Evolutionary conservation across 495 filamentous ascomycete species (phyloP).

Genomic region (Aspergillus saccharolyticus): DNA sequence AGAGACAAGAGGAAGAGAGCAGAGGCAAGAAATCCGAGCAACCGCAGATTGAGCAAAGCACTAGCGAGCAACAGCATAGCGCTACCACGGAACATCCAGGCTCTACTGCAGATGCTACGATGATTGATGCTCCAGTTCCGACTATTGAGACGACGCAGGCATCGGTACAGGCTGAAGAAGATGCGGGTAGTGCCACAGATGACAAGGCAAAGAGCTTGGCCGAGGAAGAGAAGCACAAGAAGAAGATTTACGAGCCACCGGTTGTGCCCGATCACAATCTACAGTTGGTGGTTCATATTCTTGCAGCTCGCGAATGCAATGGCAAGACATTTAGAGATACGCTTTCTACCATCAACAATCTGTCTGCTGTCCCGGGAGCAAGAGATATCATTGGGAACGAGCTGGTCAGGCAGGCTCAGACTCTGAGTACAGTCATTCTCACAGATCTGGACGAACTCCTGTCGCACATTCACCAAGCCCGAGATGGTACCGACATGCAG

Average conservation of each 20-base stretch:
- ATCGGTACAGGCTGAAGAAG: constrained; percentile 23
- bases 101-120: constrained; percentile 33
- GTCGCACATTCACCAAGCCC: constrained; percentile 78
- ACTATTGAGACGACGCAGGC: constrained; percentile 28
- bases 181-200: constrained; percentile 24
- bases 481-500: constrained; percentile 88
- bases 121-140: constrained; percentile 38
- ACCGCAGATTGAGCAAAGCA: constrained; percentile 21
- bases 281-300: constrained; percentile 88
- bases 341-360: constrained; percentile 93
- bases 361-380: constrained; percentile 86
- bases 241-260: constrained; percentile 70
- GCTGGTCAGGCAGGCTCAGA: constrained; percentile 78
- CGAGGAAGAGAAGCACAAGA: constrained; percentile 64
- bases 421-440: constrained; percentile 76
- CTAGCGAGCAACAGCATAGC: constrained; percentile 15
- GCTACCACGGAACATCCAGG: constrained; percentile 13
- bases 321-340: constrained; percentile 97
- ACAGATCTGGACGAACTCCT: constrained; percentile 81
- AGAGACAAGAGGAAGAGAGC: constrained; percentile 56
- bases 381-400: constrained; percentile 88
- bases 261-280: constrained; percentile 86
- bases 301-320: constrained; percentile 91
- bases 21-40: constrained; percentile 48
- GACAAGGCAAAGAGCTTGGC: constrained; percentile 37